These are phyloP conservation scores for Cavenderia fasciculata DNA, from an alignment of 78 protist genomes.

Conservation along the genomic window DNA sequence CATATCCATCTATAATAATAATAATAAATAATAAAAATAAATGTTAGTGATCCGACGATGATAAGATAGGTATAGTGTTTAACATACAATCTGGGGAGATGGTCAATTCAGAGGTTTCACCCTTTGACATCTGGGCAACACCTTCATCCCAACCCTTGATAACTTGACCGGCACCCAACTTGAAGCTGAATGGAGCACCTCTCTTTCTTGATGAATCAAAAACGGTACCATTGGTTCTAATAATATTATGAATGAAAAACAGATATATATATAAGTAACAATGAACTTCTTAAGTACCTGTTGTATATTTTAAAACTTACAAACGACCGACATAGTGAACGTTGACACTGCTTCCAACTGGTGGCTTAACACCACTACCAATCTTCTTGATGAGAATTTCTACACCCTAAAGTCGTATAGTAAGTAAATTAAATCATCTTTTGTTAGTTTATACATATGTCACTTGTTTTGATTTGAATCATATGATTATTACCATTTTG, in stretches of 20 bases:
- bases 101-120: conserved; percentile 84
- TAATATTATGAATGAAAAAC: not conserved
- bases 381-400: not conserved
- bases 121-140: conserved; percentile 84
- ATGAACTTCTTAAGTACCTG: too few species aligned
- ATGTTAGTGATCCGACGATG: too few species aligned
- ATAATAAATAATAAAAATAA: too few species aligned
- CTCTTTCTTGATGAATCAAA: conserved; percentile 24
- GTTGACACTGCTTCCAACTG: not conserved
- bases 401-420: conserved; percentile 6
- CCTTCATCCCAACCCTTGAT: conserved; percentile 85
- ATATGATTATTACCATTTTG: too few species aligned
- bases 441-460: too few species aligned
- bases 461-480: too few species aligned
- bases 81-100: conserved; percentile 66
- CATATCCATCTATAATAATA: conserved; percentile 35
- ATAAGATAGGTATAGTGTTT: not conserved
- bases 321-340: conserved; percentile 3
- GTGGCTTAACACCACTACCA: conserved; percentile 47
- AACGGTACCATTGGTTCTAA: conserved; percentile 5
- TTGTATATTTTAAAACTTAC: too few species aligned
- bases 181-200: conserved; percentile 60
- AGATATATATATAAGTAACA: not conserved
- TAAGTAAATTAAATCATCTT: too few species aligned
- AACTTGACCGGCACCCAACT: conserved; percentile 79